A percentile compares a stretch with the other conserved stretches of the same genome.
phyloP scores from a whole-genome alignment of 208 protist genomes.

The Tritrichomonas musculus region DNA sequence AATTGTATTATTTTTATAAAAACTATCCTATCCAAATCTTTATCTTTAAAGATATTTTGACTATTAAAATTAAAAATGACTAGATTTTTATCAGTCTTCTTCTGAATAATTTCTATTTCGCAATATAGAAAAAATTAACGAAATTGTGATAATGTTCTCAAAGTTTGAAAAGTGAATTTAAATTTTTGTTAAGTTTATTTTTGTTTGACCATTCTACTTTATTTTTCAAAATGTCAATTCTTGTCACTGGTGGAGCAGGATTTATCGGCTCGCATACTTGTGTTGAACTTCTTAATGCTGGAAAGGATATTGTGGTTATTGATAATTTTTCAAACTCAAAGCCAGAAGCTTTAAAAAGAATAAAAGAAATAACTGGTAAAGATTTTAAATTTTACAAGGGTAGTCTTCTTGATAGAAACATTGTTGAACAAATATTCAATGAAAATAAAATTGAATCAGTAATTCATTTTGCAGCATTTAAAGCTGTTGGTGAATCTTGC shows the following conservation, averaged over 20 bases:
- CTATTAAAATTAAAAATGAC: too few species aligned
- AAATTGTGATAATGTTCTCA: too few species aligned
- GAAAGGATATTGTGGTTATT: slow-evolving; percentile 75
- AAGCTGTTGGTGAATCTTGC: slow-evolving; percentile 45
- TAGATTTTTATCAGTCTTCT: too few species aligned
- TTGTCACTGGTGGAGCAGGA: slow-evolving; percentile 86
- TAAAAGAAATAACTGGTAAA: slow-evolving; percentile 55
- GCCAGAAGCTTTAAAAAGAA: slow-evolving; percentile 42
- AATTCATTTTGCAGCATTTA: slow-evolving; percentile 52
- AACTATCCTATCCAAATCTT: too few species aligned
- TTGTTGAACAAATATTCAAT: neutral
- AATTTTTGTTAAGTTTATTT: too few species aligned
- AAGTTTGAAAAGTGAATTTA: too few species aligned
- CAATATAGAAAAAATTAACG: too few species aligned
- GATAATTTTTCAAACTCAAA: slow-evolving; percentile 73
- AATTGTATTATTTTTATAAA: too few species aligned
- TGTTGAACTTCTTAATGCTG: slow-evolving; percentile 69
- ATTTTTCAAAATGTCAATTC: slow-evolving; percentile 60
- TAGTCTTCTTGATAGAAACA: neutral
- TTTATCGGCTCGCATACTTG: slow-evolving; percentile 91
- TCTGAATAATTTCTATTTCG: too few species aligned
- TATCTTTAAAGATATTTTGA: too few species aligned
- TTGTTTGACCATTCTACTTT: too few species aligned
- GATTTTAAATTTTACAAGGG: slow-evolving; percentile 44
- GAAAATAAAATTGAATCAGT: slow-evolving; percentile 41